A percentile compares a stretch with the other conserved stretches of the same genome.
Evolutionary conservation across 169 alveolate genomes (phyloP).

Genomic region (Cryptosporidium ubiquitum): DNA sequence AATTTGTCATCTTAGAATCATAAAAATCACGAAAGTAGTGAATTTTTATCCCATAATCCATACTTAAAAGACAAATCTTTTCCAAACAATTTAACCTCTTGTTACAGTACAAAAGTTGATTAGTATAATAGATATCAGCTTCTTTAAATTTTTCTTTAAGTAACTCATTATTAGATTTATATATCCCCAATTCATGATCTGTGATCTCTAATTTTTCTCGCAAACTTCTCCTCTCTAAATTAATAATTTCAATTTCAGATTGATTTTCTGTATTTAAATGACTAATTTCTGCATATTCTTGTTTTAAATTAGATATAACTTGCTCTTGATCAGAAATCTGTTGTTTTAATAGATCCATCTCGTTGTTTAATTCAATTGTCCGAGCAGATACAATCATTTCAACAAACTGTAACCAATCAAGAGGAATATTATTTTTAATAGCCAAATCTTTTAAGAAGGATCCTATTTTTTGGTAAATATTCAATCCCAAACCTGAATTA

Average conservation of each 20-base stretch:
- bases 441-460: constrained; percentile 40
- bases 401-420: constrained; percentile 57
- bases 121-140: constrained; percentile 38
- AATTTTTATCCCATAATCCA: constrained; percentile 11
- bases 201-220: neutral
- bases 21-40: constrained; percentile 6
- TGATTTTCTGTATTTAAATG: constrained; percentile 7
- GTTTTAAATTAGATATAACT: neutral
- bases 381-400: constrained; percentile 11
- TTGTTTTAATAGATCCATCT: neutral
- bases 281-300: constrained; percentile 7
- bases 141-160: constrained; percentile 37
- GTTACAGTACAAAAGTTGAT: constrained; percentile 10
- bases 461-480: neutral
- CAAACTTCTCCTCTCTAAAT: neutral
- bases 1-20: neutral
- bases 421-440: constrained; percentile 12
- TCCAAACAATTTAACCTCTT: constrained; percentile 43
- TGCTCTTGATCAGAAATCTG: neutral
- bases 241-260: neutral
- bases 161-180: neutral
- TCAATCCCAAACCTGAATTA: neutral
- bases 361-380: constrained; percentile 36
- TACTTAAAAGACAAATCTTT: constrained; percentile 25
- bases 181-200: neutral